Conservation (phyloP, 352 stramenopile genomes). For the Peronospora tabacina region DNA sequence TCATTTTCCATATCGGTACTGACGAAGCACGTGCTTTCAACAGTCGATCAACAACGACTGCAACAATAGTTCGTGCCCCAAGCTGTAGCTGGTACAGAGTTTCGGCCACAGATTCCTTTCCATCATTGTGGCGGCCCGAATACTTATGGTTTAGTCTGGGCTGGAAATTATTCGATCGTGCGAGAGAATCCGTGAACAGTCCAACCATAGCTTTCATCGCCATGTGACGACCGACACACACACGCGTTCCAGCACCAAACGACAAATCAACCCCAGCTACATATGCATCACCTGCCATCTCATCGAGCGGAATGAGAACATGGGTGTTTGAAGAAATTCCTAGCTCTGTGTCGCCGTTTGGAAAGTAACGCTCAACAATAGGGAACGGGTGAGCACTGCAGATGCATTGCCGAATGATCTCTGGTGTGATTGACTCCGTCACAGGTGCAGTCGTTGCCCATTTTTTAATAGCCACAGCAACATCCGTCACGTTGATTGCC, state of each 20-base stretch:
- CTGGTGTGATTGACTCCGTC: conserved; percentile 12
- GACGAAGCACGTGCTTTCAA: neutral
- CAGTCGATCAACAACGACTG: conserved; percentile 6
- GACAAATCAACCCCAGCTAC: conserved; percentile 25
- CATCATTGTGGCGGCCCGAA: conserved; percentile 31
- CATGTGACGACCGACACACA: conserved; percentile 28
- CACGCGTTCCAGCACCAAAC: conserved; percentile 25
- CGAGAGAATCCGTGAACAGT: conserved; percentile 24
- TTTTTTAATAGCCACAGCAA: conserved; percentile 20
- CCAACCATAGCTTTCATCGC: conserved; percentile 33
- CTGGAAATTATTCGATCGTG: conserved; percentile 23
- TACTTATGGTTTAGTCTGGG: conserved; percentile 28
- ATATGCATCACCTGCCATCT: conserved; percentile 30
- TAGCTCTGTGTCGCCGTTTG: conserved; percentile 9
- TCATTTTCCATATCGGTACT: neutral
- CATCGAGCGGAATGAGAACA: conserved; percentile 26
- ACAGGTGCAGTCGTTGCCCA: conserved; percentile 15
- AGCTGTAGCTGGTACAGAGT: conserved; percentile 24
- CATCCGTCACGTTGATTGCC: conserved; percentile 29
- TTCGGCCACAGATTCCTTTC: conserved; percentile 23
- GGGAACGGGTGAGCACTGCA: conserved; percentile 28
- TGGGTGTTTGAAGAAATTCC: conserved; percentile 25
- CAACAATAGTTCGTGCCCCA: conserved; percentile 4
- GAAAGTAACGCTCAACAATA: conserved; percentile 26
- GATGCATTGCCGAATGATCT: conserved; percentile 28